A percentile compares a stretch with the other conserved stretches of the same genome.
phyloP scores from a whole-genome alignment of 176 grass and related monocot genomes.

The Calamus simplicifolius region DNA sequence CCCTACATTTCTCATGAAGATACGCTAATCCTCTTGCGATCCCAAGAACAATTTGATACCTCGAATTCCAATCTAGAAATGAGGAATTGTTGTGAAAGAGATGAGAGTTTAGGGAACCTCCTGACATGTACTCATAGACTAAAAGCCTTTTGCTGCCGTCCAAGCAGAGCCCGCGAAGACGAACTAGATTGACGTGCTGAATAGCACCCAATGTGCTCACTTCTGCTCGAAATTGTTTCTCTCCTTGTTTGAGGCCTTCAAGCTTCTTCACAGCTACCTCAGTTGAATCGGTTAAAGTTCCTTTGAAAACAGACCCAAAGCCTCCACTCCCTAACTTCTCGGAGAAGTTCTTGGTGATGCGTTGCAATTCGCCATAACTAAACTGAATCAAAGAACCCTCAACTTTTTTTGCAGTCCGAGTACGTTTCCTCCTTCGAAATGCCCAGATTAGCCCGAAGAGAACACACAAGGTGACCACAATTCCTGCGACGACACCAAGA shows the following conservation, averaged over 20 bases:
- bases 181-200: slow-evolving; percentile 28
- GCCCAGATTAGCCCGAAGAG: neutral
- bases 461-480: neutral
- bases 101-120: slow-evolving; percentile 25
- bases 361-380: slow-evolving; percentile 16
- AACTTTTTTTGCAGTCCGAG: neutral
- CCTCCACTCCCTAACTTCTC: slow-evolving; percentile 23
- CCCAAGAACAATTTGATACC: slow-evolving; percentile 24
- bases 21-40: slow-evolving; percentile 23
- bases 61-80: slow-evolving; percentile 24
- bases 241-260: slow-evolving; percentile 23
- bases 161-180: slow-evolving; percentile 20
- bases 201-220: slow-evolving; percentile 26
- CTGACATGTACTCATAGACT: slow-evolving; percentile 34
- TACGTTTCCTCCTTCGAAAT: neutral
- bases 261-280: slow-evolving; percentile 37
- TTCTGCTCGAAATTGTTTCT: slow-evolving; percentile 34
- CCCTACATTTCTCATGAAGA: slow-evolving; percentile 30
- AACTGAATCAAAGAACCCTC: slow-evolving; percentile 8
- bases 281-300: slow-evolving; percentile 10
- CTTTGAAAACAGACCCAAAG: slow-evolving; percentile 36
- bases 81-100: slow-evolving; percentile 9
- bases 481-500: neutral
- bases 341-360: slow-evolving; percentile 31
- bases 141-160: slow-evolving; percentile 17